Evolutionary conservation across 2,329 filamentous ascomycete species (phyloP), one percentile per base, ranked within the genome.

Genomic region (Diaporthe longicolla): DNA sequence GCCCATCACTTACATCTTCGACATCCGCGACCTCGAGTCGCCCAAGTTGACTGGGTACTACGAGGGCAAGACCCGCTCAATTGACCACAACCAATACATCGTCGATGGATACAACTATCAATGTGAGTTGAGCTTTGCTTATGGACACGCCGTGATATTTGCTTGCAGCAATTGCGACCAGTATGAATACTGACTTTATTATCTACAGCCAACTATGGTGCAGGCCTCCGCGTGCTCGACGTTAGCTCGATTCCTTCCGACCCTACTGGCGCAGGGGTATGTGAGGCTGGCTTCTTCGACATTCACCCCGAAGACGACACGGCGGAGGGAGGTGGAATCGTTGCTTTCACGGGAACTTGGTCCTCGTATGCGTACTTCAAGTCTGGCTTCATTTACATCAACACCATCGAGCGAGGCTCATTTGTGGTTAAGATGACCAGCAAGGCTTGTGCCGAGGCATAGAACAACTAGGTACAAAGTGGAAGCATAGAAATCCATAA

Each of bases 1-100:
- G 74, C 86, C 87, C 5, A 85, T 86, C 4, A 89, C 87, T 0
- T 89, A 87, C 77, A 87, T 89, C 77, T 87, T 85, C 80, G 86
- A 88, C 78, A 86, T 89, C 74, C 78, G 80, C 5, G 79, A 82
- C 68, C 82, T 88, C 24, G 82, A 84, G 45, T 80, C 80, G 4
- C 86, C 86, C 6, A 82, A 82, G 74, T 80, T 85, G 74, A 86
- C 84, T 0, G 86, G 86, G 9, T 76, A 75, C 43, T 87, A 85
- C 79, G 82, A 86, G 77, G 81, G 79, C 75, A 81, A 82, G 5
- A 82, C 81, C 50, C 82, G 81, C 70, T 82, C 82, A 24, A 86
- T 87, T 71, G 86, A 87, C 73, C 86, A 87, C 79, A 87, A 87
- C 80, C 85, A 87, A 76, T 88, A 88, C 68, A 81, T 88, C 74